Percentiles rank a stretch among this genome's conserved stretches.
Conservation (phyloP, 352 stramenopile species). For the Globisporangium heterothallicum region DNA sequence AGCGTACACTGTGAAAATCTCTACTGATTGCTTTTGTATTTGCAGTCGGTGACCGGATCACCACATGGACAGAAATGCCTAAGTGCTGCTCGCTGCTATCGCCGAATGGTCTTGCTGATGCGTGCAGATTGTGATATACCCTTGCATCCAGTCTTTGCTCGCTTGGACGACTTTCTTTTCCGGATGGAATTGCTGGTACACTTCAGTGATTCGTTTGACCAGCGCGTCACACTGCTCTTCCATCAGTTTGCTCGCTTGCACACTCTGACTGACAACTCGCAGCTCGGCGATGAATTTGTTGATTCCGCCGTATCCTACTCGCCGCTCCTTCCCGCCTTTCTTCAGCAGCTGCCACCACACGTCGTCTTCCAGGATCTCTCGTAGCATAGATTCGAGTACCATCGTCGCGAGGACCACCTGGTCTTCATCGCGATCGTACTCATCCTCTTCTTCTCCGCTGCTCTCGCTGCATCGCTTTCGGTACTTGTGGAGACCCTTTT, state of each 20-base stretch:
- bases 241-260: constrained; percentile 27
- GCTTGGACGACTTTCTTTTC: constrained; percentile 38
- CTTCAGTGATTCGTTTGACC: constrained; percentile 33
- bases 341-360: constrained; percentile 52
- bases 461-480: constrained; percentile 14
- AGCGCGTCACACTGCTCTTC: constrained; percentile 28
- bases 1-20: too few relatives aligned
- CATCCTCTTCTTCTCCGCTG: constrained; percentile 12
- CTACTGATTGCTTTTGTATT: too few relatives aligned
- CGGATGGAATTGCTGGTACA: constrained; percentile 53
- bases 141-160: constrained; percentile 24
- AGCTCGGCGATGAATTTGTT: constrained; percentile 73
- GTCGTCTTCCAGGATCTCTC: constrained; percentile 55
- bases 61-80: too few relatives aligned
- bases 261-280: constrained; percentile 34
- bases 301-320: constrained; percentile 54
- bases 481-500: constrained; percentile 39
- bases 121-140: constrained; percentile 32
- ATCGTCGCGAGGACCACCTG: constrained; percentile 32
- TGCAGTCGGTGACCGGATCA: too few relatives aligned
- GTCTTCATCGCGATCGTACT: constrained; percentile 13
- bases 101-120: constrained; percentile 17
- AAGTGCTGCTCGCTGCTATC: neutral
- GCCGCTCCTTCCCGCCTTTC: constrained; percentile 20
- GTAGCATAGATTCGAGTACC: constrained; percentile 43